Conservation (phyloP, 2,329 filamentous ascomycete species). For the Pestalotiopsis sp. region DNA sequence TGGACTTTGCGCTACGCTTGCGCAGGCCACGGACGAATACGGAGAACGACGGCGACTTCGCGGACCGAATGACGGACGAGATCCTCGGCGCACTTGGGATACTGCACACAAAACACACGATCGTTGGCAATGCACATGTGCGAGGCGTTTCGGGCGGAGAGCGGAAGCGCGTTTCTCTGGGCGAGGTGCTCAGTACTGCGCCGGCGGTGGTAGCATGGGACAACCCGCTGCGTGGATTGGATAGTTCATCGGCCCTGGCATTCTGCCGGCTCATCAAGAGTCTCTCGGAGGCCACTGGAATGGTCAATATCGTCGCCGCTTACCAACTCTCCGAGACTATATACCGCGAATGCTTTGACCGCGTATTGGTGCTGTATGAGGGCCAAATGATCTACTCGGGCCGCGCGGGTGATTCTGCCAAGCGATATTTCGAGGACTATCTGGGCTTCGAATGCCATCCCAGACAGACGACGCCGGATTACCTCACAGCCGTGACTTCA, state of each 20-base stretch:
- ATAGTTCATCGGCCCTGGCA: constrained; percentile 78
- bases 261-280: constrained; percentile 71
- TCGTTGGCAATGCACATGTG: constrained; percentile 63
- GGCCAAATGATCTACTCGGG: constrained; percentile 68
- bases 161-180: constrained; percentile 69
- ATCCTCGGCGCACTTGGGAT: constrained; percentile 62
- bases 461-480: not conserved
- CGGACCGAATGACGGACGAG: constrained; percentile 29
- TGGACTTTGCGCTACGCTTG: constrained; percentile 62
- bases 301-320: constrained; percentile 47
- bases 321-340: constrained; percentile 48
- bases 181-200: constrained; percentile 63
- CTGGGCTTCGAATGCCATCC: not conserved
- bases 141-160: constrained; percentile 62
- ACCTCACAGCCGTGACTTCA: not conserved
- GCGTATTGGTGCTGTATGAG: constrained; percentile 76
- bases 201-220: constrained; percentile 38
- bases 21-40: constrained; percentile 12
- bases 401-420: constrained; percentile 55
- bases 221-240: constrained; percentile 78
- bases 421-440: not conserved
- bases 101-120: constrained; percentile 59
- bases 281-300: constrained; percentile 76
- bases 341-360: constrained; percentile 64
- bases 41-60: not conserved